phyloP scores from a whole-genome alignment of 1,284 basidiomycete genomes.

The Ceratobasidium sp. region DNA sequence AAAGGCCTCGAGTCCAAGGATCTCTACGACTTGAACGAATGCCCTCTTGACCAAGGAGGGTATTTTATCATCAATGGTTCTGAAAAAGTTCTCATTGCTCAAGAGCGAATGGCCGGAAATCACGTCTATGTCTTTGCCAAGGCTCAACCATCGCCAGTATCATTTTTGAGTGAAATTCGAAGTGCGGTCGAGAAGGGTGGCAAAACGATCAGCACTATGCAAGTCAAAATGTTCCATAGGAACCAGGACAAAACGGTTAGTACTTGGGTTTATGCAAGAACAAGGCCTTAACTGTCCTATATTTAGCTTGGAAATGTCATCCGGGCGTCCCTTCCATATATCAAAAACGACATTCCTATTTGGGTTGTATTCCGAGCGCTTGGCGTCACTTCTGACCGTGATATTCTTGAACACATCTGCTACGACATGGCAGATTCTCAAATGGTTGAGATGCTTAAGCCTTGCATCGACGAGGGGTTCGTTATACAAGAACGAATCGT shows the following conservation, averaged over 20 bases:
- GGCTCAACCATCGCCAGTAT: conserved; percentile 95
- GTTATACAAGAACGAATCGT: conserved; percentile 98
- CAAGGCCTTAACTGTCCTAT: conserved; percentile 9
- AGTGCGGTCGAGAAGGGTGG: conserved; percentile 98
- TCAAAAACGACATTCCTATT: conserved; percentile 97
- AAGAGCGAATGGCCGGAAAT: conserved; percentile 99
- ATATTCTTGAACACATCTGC: conserved; percentile 98
- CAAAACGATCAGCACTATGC: conserved; percentile 98
- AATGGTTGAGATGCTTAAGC: conserved; percentile 98
- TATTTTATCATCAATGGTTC: conserved; percentile 99
- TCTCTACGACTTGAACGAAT: conserved; percentile 93
- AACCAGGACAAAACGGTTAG: conserved; percentile 86
- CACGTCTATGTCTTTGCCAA: conserved; percentile 99
- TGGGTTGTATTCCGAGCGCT: conserved; percentile 99
- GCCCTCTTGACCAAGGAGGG: conserved; percentile 95
- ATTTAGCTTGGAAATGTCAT: conserved; percentile 88
- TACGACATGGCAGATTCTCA: conserved; percentile 96
- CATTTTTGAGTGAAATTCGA: conserved; percentile 96
- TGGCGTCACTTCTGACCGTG: conserved; percentile 96
- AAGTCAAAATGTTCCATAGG: conserved; percentile 96
- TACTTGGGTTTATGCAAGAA: conserved; percentile 45
- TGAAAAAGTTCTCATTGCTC: conserved; percentile 98
- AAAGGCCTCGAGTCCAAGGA: conserved; percentile 81
- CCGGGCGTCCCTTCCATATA: conserved; percentile 97
- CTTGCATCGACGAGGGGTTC: conserved; percentile 98